Conservation (phyloP, 106 monocot species). For the Dactylorhiza incarnata region DNA sequence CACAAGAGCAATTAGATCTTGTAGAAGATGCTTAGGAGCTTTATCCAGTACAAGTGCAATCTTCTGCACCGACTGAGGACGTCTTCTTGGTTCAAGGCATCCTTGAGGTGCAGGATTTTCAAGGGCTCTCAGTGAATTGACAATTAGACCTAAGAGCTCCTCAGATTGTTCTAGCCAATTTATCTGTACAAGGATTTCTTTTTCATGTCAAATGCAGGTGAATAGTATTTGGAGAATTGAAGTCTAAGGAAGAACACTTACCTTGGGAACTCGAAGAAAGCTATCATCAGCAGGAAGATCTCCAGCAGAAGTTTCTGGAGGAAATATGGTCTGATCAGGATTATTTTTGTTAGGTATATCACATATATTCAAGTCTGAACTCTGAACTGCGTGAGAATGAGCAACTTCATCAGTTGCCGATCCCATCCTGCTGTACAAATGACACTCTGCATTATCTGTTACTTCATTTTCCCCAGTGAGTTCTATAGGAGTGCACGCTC, state of each 20-base stretch:
- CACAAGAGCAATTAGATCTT: slow-evolving; percentile 67
- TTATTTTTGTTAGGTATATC: slow-evolving; percentile 23
- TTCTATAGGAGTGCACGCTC: slow-evolving; percentile 36
- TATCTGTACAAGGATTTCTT: slow-evolving; percentile 27
- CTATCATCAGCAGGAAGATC: slow-evolving; percentile 53
- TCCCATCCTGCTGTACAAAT: slow-evolving; percentile 42
- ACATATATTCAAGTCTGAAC: slow-evolving; percentile 38
- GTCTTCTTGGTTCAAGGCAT: slow-evolving; percentile 59
- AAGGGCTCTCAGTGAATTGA: slow-evolving; percentile 79
- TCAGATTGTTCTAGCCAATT: slow-evolving; percentile 94
- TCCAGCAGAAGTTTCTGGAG: slow-evolving; percentile 50
- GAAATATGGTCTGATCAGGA: slow-evolving; percentile 40
- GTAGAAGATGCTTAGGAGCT: slow-evolving; percentile 73
- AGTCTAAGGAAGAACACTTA: slow-evolving; percentile 9
- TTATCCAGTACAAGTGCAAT: slow-evolving; percentile 81
- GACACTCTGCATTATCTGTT: slow-evolving; percentile 29
- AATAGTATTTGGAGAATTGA: background rate
- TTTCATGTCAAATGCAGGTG: background rate
- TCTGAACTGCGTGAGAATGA: slow-evolving; percentile 47
- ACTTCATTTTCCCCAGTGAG: slow-evolving; percentile 25
- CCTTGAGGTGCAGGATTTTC: slow-evolving; percentile 81
- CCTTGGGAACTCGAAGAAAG: slow-evolving; percentile 44
- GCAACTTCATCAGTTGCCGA: slow-evolving; percentile 33
- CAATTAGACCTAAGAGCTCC: slow-evolving; percentile 79
- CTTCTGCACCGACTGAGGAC: slow-evolving; percentile 69